A percentile compares a stretch with the other conserved stretches of the same genome.
These are phyloP conservation scores for Syncephalastrum monosporum DNA, from an alignment of 371 early-diverging fungal species.

Conservation along the genomic window DNA sequence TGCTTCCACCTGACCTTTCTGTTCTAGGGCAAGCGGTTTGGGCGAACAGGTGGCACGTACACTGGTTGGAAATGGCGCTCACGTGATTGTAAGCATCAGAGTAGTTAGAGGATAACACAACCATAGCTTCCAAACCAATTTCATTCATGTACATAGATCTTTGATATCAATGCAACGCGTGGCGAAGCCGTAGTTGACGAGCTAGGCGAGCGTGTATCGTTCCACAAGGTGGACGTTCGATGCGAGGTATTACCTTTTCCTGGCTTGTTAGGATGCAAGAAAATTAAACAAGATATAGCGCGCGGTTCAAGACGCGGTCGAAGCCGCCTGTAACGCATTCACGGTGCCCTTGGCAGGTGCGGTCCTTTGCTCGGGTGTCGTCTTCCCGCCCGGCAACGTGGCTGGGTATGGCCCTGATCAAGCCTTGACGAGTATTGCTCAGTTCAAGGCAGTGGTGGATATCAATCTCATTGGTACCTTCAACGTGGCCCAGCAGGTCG, in stretches of 20 bases:
- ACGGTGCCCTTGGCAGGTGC: conserved; percentile 31
- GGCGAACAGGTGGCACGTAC: conserved; percentile 30
- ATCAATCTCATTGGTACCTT: conserved; percentile 60
- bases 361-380: conserved; percentile 51
- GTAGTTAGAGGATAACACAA: no score
- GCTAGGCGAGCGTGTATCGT: conserved; percentile 9
- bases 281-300: conserved; percentile 23
- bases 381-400: conserved; percentile 22
- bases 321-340: not conserved
- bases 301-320: not conserved
- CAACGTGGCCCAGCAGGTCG: conserved; percentile 58
- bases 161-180: conserved; percentile 49
- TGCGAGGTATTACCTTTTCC: conserved; percentile 31
- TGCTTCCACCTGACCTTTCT: not conserved
- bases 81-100: conserved; percentile 22
- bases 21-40: conserved; percentile 40
- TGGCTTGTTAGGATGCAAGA: conserved; percentile 11
- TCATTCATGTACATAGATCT: conserved; percentile 25
- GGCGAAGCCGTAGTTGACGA: conserved; percentile 25
- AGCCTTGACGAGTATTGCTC: conserved; percentile 34
- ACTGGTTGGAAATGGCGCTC: conserved; percentile 21
- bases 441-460: conserved; percentile 50
- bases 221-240: conserved; percentile 43
- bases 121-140: not conserved
- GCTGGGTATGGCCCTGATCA: conserved; percentile 33